These are phyloP conservation scores for Daphne laureola DNA, from an alignment of 441 rosid species.

Conservation along the genomic window DNA sequence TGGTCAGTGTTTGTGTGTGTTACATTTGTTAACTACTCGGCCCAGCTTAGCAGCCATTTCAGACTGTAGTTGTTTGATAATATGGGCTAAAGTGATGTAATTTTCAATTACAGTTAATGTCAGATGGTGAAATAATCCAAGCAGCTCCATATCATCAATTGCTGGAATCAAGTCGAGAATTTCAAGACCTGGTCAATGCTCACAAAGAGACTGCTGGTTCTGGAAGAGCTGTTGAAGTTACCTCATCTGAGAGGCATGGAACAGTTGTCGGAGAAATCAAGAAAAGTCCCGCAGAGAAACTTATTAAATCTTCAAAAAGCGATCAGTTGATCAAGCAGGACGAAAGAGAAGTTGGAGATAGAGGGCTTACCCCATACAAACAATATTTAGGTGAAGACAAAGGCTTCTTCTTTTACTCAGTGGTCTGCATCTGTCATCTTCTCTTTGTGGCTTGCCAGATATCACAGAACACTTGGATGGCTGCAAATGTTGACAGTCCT, in stretches of 20 bases:
- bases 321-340: constrained; percentile 77
- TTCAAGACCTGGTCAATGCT: constrained; percentile 86
- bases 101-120: constrained; percentile 62
- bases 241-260: constrained; percentile 22
- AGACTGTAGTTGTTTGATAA: not conserved
- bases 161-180: constrained; percentile 55
- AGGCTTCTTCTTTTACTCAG: constrained; percentile 62
- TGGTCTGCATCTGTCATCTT: constrained; percentile 42
- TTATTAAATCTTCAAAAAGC: constrained; percentile 36
- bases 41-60: not conserved
- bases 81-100: constrained; percentile 1
- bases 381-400: constrained; percentile 71
- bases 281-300: constrained; percentile 34
- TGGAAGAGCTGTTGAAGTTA: constrained; percentile 39
- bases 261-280: constrained; percentile 44
- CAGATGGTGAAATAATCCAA: constrained; percentile 73
- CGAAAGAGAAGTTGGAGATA: constrained; percentile 81
- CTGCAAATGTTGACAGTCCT: constrained; percentile 80
- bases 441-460: constrained; percentile 54
- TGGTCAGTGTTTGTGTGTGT: constrained; percentile 40
- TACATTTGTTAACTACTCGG: not conserved
- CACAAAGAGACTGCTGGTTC: constrained; percentile 95
- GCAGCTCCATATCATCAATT: constrained; percentile 77
- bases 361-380: constrained; percentile 66
- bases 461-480: constrained; percentile 90